These are phyloP conservation scores for Nyssa sinensis DNA, from an alignment of 148 eudicot genomes.

Conservation along the genomic window DNA sequence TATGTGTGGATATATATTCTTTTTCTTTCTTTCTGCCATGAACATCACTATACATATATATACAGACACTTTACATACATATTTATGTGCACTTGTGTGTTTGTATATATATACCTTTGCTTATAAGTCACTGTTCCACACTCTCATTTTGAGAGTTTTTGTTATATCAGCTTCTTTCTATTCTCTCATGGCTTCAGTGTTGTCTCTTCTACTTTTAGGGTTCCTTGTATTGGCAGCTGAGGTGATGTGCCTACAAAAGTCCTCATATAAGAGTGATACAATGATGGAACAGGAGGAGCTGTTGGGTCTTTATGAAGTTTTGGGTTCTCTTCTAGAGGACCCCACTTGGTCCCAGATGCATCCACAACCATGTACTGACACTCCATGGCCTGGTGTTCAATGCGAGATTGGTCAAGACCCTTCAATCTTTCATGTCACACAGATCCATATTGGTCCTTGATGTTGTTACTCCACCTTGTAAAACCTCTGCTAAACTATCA, in stretches of 20 bases:
- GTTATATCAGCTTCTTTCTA: neutral
- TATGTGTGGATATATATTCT: conserved; percentile 10
- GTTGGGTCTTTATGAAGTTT: conserved; percentile 42
- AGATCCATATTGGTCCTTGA: conserved; percentile 49
- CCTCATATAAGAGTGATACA: conserved; percentile 9
- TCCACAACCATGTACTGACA: conserved; percentile 49
- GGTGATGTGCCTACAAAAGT: conserved; percentile 8
- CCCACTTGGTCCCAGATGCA: conserved; percentile 44
- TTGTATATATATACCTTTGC: neutral
- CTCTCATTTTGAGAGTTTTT: neutral
- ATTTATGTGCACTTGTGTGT: neutral
- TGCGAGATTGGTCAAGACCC: conserved; percentile 38
- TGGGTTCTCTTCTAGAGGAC: conserved; percentile 49
- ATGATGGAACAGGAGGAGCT: conserved; percentile 44
- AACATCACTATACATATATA: too few relatives aligned
- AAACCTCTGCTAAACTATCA: conserved; percentile 29
- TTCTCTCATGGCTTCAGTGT: conserved; percentile 24
- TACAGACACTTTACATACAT: too few relatives aligned
- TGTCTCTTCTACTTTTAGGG: conserved; percentile 21
- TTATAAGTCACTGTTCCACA: conserved; percentile 1
- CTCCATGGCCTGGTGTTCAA: conserved; percentile 61
- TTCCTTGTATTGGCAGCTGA: conserved; percentile 24
- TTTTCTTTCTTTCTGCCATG: neutral
- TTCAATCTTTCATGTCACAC: conserved; percentile 44
- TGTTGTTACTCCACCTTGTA: conserved; percentile 46